A percentile compares a stretch with the other conserved stretches of the same genome.
Evolutionary conservation across 2,329 filamentous ascomycete genomes (phyloP).

Genomic region (Alternaria tenuissima): DNA sequence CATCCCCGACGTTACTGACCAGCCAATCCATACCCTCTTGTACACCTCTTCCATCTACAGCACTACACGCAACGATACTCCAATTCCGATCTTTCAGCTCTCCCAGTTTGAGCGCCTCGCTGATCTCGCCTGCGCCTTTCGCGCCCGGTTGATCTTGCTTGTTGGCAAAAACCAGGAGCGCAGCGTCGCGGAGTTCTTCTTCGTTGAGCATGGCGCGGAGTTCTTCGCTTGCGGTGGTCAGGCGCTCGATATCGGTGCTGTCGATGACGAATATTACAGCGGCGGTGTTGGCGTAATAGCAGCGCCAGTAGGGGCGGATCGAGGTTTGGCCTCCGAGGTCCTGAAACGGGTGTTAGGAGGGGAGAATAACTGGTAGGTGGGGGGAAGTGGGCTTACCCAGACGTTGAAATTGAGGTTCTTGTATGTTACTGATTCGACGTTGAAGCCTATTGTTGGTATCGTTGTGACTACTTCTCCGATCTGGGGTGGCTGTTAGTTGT

Average conservation of each 20-base stretch:
- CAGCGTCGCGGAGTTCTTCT: slow-evolving; percentile 92
- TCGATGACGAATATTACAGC: slow-evolving; percentile 99
- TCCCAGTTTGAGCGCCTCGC: slow-evolving; percentile 86
- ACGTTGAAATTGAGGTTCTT: slow-evolving; percentile 99
- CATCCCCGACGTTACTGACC: slow-evolving; percentile 67
- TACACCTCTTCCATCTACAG: slow-evolving; percentile 92
- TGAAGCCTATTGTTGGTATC: slow-evolving; percentile 99
- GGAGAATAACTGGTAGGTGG: neutral
- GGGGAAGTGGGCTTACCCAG: slow-evolving; percentile 72
- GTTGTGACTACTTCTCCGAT: slow-evolving; percentile 99
- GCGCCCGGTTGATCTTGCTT: slow-evolving; percentile 98
- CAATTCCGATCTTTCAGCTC: slow-evolving; percentile 96
- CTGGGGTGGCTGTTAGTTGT: slow-evolving; percentile 56
- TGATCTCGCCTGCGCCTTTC: slow-evolving; percentile 96
- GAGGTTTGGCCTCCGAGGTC: slow-evolving; percentile 98
- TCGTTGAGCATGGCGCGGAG: slow-evolving; percentile 95
- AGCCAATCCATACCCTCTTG: slow-evolving; percentile 99
- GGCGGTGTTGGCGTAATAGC: slow-evolving; percentile 98
- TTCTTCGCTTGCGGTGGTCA: slow-evolving; percentile 92
- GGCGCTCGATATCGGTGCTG: slow-evolving; percentile 93
- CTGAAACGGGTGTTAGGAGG: slow-evolving; percentile 51
- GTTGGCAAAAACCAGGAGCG: slow-evolving; percentile 94
- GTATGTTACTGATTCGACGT: slow-evolving; percentile 98
- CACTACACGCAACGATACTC: slow-evolving; percentile 98
- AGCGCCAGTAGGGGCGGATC: slow-evolving; percentile 98